Evolutionary conservation across 2,329 filamentous ascomycete genomes (phyloP).

Genomic region (Fusarium nelsonii): DNA sequence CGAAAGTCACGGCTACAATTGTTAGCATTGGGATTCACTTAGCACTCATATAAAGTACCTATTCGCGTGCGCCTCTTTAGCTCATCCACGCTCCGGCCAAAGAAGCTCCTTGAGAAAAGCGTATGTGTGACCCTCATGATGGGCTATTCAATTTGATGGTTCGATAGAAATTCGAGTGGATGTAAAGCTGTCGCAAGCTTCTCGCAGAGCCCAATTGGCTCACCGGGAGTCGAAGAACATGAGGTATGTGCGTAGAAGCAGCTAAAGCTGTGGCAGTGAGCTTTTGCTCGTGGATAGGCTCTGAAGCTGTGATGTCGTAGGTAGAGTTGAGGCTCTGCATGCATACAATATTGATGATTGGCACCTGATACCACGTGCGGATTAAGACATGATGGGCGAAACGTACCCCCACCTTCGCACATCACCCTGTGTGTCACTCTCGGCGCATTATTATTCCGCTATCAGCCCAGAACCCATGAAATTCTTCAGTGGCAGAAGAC

Average conservation of each 20-base stretch:
- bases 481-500: constrained; percentile 39
- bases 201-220: constrained; percentile 48
- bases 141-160: constrained; percentile 18
- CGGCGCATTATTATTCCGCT: constrained; percentile 42
- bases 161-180: not conserved
- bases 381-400: not conserved
- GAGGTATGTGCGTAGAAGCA: not conserved
- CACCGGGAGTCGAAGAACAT: constrained; percentile 46
- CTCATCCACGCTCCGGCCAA: constrained; percentile 70
- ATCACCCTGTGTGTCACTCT: not conserved
- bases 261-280: not conserved
- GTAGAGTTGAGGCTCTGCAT: constrained; percentile 14
- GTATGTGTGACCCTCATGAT: constrained; percentile 63
- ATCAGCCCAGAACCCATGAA: constrained; percentile 44
- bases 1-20: constrained; percentile 72
- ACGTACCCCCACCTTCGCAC: constrained; percentile 12
- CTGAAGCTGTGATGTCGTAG: constrained; percentile 4
- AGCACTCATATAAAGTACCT: constrained; percentile 53
- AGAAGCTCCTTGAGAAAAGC: constrained; percentile 65
- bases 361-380: constrained; percentile 30
- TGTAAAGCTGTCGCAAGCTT: constrained; percentile 24
- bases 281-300: constrained; percentile 4
- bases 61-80: constrained; percentile 68
- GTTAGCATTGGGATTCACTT: not conserved
- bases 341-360: constrained; percentile 6